A percentile compares a stretch with the other conserved stretches of the same genome.
phyloP scores from a whole-genome alignment of 805 yeast species.

The Metschnikowia santaceciliae region DNA sequence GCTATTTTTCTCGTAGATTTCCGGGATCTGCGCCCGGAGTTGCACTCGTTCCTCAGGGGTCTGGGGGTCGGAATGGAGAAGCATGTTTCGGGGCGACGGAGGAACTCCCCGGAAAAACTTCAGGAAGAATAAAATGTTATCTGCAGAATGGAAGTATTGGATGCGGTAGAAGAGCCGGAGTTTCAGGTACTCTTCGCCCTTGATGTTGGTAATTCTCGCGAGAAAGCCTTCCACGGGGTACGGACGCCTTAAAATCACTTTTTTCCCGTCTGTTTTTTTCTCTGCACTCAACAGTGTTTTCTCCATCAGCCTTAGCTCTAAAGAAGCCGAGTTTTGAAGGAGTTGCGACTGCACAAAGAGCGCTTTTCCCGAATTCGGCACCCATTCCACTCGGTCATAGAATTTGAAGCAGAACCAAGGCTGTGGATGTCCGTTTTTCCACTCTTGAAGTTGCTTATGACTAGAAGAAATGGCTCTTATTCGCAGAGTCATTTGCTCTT shows the following conservation, averaged over 20 bases:
- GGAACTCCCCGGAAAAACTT: conserved; percentile 57
- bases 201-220: conserved; percentile 48
- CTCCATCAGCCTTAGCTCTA: conserved; percentile 53
- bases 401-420: conserved; percentile 56
- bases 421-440: conserved; percentile 23
- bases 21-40: conserved; percentile 26
- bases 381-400: conserved; percentile 69
- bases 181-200: conserved; percentile 39
- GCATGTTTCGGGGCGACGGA: conserved; percentile 43
- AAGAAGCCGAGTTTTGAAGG: conserved; percentile 35
- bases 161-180: conserved; percentile 47
- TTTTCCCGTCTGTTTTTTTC: conserved; percentile 17
- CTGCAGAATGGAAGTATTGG: conserved; percentile 61
- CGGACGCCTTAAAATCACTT: conserved; percentile 46
- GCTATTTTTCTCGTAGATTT: conserved; percentile 47
- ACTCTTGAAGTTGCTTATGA: neutral
- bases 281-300: neutral
- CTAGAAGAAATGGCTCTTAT: neutral
- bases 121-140: conserved; percentile 57
- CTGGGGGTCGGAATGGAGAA: conserved; percentile 9
- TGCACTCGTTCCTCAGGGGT: conserved; percentile 12
- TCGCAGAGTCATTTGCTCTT: conserved; percentile 26
- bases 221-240: conserved; percentile 79
- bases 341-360: conserved; percentile 29
- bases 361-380: conserved; percentile 24